Evolutionary conservation across 2,329 filamentous ascomycete species (phyloP), one percentile per base, ranked within the genome.

Genomic region (Akanthomyces dipterigenus): DNA sequence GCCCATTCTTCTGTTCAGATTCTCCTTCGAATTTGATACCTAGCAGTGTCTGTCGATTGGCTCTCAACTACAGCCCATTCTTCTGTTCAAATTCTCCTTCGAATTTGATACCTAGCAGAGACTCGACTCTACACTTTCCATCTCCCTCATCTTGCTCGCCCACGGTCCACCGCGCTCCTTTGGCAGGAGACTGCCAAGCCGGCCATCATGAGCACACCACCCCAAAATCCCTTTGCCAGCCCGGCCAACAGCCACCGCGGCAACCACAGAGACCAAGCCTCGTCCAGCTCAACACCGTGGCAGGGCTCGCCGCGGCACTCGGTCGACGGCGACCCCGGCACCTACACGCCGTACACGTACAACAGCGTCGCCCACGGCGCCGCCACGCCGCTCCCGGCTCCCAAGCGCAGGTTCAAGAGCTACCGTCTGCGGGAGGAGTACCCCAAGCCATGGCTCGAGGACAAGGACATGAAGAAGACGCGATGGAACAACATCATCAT

Each of bases 371-470:
- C 31, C 14, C 36, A 34, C 26, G 38, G 45, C 36, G 40, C 49
- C 12, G 34, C 45, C 7, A 50, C 55, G 28, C 49, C 58, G 5
- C 42, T 51, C 38, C 40, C 34, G 42, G 24, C 34, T 22, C 24
- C 20, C 3, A 61, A 61, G 43, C 55, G 36, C 50, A 28, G 28
- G 20, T 76, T 75, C 67, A 71, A 69, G 63, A 73, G 69, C 63
- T 72, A 72, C 62, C 71, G 73, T 4, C 66, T 76, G 22, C 60
- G 64, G 36, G 71, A 68, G 26, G 68, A 69, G 16, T 74, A 75
- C 63, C 72, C 75, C 55, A 76, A 76, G 66, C 73, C 75, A 51
- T 77, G 75, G 75, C 68, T 76, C 1, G 62, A 65, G 5, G 71
- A 74, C 48, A 69, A 70, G 20, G 69, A 66, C 36, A 65, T 72